phyloP scores from a whole-genome alignment of 495 filamentous ascomycete genomes.

The Penicillium pulvis region DNA sequence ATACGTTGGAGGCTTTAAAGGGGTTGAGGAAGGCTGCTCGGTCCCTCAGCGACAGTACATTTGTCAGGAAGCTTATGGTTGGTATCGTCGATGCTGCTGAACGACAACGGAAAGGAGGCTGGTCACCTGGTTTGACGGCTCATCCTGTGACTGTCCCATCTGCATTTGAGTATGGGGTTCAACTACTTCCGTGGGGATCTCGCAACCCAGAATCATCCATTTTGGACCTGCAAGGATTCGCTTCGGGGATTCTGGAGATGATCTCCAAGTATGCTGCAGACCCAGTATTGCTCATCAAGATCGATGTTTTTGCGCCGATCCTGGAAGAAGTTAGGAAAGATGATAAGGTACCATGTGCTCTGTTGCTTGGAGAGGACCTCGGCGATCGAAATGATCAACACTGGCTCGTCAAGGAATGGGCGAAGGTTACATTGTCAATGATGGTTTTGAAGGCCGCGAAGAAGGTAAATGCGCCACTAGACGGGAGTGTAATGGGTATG shows the following conservation, averaged over 20 bases:
- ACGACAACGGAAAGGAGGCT: neutral
- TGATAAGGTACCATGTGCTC: neutral
- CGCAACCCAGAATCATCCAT: neutral
- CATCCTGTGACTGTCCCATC: conserved; percentile 6
- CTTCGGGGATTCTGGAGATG: neutral
- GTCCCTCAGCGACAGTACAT: neutral
- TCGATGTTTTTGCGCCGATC: neutral
- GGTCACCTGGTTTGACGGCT: neutral
- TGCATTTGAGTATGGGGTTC: conserved; percentile 8
- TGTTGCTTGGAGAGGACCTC: neutral
- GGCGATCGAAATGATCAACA: neutral
- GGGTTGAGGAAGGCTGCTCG: neutral
- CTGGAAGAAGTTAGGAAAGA: neutral
- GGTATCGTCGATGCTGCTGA: neutral
- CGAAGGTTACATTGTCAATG: neutral
- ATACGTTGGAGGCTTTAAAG: neutral
- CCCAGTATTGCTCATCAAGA: conserved; percentile 3
- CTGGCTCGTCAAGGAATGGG: neutral
- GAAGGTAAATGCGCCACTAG: neutral
- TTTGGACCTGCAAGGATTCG: neutral
- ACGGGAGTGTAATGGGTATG: neutral
- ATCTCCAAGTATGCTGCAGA: conserved; percentile 6
- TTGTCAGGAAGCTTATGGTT: neutral
- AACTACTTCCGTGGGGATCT: neutral
- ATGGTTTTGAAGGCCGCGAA: neutral